phyloP scores from a whole-genome alignment of 2,329 filamentous ascomycete genomes.

The Onygenales sp. region DNA sequence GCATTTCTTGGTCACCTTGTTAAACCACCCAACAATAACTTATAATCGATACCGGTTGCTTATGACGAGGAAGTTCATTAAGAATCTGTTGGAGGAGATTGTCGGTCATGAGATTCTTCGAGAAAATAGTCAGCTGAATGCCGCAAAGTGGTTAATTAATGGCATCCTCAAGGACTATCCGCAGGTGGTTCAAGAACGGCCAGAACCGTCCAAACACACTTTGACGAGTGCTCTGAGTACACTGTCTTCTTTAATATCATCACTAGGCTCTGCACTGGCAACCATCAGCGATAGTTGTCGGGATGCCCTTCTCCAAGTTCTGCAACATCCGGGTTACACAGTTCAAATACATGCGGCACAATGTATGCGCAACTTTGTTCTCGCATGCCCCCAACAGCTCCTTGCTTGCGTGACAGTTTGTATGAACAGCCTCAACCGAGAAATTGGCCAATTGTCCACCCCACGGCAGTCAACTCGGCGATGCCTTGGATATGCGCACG shows the following conservation, averaged over 20 bases:
- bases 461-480: constrained; percentile 69
- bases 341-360: constrained; percentile 85
- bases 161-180: constrained; percentile 90
- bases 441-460: constrained; percentile 66
- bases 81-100: constrained; percentile 73
- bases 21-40: constrained; percentile 64
- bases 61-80: constrained; percentile 73
- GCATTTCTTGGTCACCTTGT: constrained; percentile 68
- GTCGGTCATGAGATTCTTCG: constrained; percentile 74
- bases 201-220: constrained; percentile 80
- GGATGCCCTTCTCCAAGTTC: constrained; percentile 77
- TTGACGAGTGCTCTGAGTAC: constrained; percentile 71
- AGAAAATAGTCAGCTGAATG: constrained; percentile 78
- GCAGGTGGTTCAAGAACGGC: constrained; percentile 73
- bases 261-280: constrained; percentile 72
- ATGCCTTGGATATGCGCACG: constrained; percentile 86
- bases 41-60: constrained; percentile 84
- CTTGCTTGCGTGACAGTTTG: constrained; percentile 86
- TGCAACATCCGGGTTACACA: constrained; percentile 92
- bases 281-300: constrained; percentile 72
- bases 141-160: constrained; percentile 73
- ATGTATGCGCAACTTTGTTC: constrained; percentile 75
- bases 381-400: constrained; percentile 86
- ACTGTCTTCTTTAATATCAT: constrained; percentile 66
- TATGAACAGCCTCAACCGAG: constrained; percentile 87